A percentile compares a stretch with the other conserved stretches of the same genome.
Conservation (phyloP, 2,329 filamentous ascomycete genomes). For the Trichoderma polysporum region DNA sequence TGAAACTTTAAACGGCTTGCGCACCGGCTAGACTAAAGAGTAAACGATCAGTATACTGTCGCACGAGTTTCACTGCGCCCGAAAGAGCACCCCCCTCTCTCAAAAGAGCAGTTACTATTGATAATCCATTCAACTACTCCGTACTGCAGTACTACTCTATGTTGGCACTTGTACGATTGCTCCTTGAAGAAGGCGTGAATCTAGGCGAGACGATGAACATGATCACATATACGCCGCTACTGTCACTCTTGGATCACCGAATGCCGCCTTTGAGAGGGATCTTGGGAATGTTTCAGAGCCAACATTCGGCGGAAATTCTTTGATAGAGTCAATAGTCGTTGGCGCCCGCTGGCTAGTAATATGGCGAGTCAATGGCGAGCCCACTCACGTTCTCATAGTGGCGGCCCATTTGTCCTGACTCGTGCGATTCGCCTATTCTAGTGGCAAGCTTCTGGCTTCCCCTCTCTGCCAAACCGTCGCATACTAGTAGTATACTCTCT, state of each 20-base stretch:
- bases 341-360: background rate
- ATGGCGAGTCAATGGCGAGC: background rate
- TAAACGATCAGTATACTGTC: background rate
- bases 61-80: background rate
- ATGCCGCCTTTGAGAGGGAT: background rate
- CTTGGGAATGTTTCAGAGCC: background rate
- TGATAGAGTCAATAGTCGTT: background rate
- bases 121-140: background rate
- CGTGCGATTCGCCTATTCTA: background rate
- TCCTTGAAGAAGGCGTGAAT: background rate
- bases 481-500: background rate
- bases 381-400: background rate
- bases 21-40: background rate
- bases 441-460: background rate
- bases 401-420: background rate
- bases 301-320: background rate
- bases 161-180: no score
- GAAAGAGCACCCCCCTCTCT: background rate
- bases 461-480: background rate
- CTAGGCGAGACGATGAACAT: no score
- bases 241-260: background rate
- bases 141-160: background rate
- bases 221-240: background rate
- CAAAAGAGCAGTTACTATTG: background rate
- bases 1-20: background rate